Percentiles rank a stretch among this genome's conserved stretches.
phyloP scores from a whole-genome alignment of 2,329 filamentous ascomycete species.

The Epichloe festucae region DNA sequence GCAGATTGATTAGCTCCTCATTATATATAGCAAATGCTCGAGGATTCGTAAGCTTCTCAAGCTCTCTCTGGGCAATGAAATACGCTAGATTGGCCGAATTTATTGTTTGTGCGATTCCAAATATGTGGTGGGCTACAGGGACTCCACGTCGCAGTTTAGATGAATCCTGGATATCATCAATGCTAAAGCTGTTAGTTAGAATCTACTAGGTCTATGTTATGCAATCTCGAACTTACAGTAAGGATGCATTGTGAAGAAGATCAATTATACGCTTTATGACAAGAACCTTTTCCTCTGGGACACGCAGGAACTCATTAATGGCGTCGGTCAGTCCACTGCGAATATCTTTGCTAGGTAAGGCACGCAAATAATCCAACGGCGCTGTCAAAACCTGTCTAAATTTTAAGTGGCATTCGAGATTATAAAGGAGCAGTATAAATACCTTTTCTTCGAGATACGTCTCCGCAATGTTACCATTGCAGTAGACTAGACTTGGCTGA shows the following conservation, averaged over 20 bases:
- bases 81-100: slow-evolving; percentile 37
- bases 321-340: slow-evolving; percentile 22
- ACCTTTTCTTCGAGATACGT: not conserved
- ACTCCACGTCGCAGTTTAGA: slow-evolving; percentile 33
- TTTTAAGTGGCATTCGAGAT: not conserved
- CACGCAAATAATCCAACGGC: slow-evolving; percentile 1
- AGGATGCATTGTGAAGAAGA: slow-evolving; percentile 54
- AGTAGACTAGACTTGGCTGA: not conserved
- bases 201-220: not conserved
- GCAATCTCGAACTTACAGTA: slow-evolving; percentile 4
- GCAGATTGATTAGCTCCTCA: slow-evolving; percentile 65
- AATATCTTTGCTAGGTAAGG: slow-evolving; percentile 1
- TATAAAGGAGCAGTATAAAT: not conserved
- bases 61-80: slow-evolving; percentile 17
- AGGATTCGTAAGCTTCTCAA: slow-evolving; percentile 51
- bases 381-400: not conserved
- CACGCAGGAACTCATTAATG: slow-evolving; percentile 63
- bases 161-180: slow-evolving; percentile 35
- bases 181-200: slow-evolving; percentile 34
- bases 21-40: slow-evolving; percentile 54
- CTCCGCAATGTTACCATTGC: not conserved
- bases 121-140: slow-evolving; percentile 35
- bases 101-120: slow-evolving; percentile 36
- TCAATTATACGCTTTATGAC: slow-evolving; percentile 62
- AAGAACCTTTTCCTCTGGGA: slow-evolving; percentile 50